Conservation (phyloP, 129 eudicot genomes). For the Solidago caesia region DNA sequence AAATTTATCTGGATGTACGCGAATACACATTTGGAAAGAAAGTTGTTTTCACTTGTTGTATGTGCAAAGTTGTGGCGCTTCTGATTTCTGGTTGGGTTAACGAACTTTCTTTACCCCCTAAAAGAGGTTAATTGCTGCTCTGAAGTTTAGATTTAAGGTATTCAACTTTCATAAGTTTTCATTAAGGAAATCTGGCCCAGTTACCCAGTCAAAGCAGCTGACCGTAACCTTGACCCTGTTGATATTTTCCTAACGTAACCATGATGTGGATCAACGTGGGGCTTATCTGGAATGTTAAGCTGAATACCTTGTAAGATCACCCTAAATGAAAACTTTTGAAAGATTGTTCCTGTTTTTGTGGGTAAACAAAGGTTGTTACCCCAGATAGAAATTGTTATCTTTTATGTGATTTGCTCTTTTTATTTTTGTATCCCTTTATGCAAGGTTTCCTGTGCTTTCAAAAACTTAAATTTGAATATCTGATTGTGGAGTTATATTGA, state of each 20-base stretch:
- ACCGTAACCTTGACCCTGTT: too few species aligned
- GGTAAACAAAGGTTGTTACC: background rate
- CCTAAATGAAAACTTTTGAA: background rate
- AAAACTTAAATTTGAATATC: background rate
- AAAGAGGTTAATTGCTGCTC: background rate
- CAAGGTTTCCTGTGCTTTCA: background rate
- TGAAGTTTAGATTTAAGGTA: too few species aligned
- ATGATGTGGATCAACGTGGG: background rate
- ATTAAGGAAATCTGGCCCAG: background rate
- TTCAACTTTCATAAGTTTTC: too few species aligned
- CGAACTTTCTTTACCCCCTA: background rate
- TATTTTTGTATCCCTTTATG: background rate
- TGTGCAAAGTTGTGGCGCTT: background rate
- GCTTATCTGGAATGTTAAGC: background rate
- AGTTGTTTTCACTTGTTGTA: background rate
- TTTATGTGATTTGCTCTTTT: background rate
- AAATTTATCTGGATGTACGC: background rate
- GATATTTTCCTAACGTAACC: too few species aligned
- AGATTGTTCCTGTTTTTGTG: background rate
- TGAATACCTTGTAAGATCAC: too few species aligned
- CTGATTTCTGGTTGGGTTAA: background rate
- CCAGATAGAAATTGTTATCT: background rate
- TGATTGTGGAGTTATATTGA: constrained; percentile 11
- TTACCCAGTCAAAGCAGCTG: too few species aligned
- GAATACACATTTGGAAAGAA: background rate